Evolutionary conservation across 495 filamentous ascomycete genomes (phyloP).

Genomic region (Elasticomyces elasticus): DNA sequence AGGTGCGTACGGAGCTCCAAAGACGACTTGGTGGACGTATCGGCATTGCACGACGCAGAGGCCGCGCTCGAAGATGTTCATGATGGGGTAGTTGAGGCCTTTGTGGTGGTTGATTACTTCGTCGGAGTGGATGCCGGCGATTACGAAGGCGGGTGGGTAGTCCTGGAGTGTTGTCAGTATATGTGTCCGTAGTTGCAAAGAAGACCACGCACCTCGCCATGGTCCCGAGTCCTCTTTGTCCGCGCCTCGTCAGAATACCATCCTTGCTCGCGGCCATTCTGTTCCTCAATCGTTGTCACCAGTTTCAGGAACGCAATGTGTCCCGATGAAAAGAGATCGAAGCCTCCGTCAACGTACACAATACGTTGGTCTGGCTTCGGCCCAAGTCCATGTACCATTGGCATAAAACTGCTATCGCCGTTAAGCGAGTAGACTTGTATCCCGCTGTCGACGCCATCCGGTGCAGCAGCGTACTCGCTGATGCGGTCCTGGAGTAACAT

Average conservation of each 20-base stretch:
- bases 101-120: slow-evolving; percentile 91
- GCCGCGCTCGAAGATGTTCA: slow-evolving; percentile 95
- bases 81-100: slow-evolving; percentile 96
- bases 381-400: slow-evolving; percentile 53
- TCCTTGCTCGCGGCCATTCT: slow-evolving; percentile 49
- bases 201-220: too few relatives aligned
- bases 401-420: slow-evolving; percentile 42
- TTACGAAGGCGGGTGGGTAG: slow-evolving; percentile 71
- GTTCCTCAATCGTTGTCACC: slow-evolving; percentile 61
- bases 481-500: too few relatives aligned
- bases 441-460: slow-evolving; percentile 17
- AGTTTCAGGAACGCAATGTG: slow-evolving; percentile 87
- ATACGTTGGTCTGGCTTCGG: slow-evolving; percentile 70
- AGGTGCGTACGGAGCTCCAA: slow-evolving; percentile 80
- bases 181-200: too few relatives aligned
- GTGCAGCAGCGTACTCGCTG: slow-evolving; percentile 47
- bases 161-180: too few relatives aligned
- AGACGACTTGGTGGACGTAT: slow-evolving; percentile 75
- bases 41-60: slow-evolving; percentile 91
- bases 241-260: slow-evolving; percentile 61
- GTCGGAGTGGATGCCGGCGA: slow-evolving; percentile 90
- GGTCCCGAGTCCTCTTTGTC: slow-evolving; percentile 49
- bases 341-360: slow-evolving; percentile 92
- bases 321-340: slow-evolving; percentile 92
- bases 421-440: slow-evolving; percentile 7